Percentiles rank a stretch among this genome's conserved stretches.
phyloP scores from a whole-genome alignment of 1,284 basidiomycete genomes.

The Irpex lacteus region DNA sequence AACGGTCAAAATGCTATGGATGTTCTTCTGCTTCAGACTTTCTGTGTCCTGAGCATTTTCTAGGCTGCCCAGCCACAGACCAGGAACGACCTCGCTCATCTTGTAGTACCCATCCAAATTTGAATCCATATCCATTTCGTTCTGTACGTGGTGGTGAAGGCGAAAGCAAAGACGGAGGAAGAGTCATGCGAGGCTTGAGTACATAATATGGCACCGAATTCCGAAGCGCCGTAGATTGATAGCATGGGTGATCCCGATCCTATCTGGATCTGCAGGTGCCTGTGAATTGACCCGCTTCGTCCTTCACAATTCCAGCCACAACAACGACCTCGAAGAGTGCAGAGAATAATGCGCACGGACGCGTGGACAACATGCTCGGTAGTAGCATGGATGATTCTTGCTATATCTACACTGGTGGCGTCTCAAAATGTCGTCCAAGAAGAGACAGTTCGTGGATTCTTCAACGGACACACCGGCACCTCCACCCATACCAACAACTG shows the following conservation, averaged over 20 bases:
- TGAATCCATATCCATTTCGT: not conserved
- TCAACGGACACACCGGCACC: conserved; percentile 16
- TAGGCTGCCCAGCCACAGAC: conserved; percentile 18
- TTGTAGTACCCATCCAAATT: not conserved
- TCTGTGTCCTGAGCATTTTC: conserved; percentile 34
- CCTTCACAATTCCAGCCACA: not conserved
- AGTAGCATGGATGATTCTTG: not conserved
- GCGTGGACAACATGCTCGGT: not conserved
- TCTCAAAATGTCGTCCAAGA: conserved; percentile 8
- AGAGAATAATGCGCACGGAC: not conserved
- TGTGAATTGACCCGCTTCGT: not conserved
- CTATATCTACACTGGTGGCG: not conserved
- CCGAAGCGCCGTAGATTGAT: not conserved
- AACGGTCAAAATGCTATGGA: conserved; percentile 67
- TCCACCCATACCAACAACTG: conserved; percentile 93
- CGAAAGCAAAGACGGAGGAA: not conserved
- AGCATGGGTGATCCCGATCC: conserved; percentile 7
- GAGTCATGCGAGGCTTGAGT: not conserved
- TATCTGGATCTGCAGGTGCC: not conserved
- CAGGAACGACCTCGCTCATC: conserved; percentile 19
- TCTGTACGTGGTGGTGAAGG: not conserved
- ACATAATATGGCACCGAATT: not conserved
- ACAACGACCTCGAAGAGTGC: not conserved
- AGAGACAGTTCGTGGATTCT: conserved; percentile 19
- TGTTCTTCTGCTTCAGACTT: conserved; percentile 55